Conservation (phyloP, 2,329 filamentous ascomycete genomes). For the Fusarium compactum region DNA sequence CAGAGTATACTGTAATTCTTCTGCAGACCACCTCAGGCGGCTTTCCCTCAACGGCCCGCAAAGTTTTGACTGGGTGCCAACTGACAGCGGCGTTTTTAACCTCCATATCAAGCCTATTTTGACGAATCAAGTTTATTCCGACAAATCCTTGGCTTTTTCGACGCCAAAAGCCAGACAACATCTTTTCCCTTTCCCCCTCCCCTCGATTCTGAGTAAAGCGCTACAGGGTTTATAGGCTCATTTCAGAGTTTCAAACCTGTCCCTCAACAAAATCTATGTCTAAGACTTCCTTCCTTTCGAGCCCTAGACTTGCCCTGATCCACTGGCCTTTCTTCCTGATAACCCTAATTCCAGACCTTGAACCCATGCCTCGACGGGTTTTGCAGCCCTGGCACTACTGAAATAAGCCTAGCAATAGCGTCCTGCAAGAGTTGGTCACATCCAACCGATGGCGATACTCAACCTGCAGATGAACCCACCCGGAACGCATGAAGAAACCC, state of each 20-base stretch:
- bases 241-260: not conserved
- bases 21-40: conserved; percentile 13
- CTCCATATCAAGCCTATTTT: conserved; percentile 7
- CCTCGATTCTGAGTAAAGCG: conserved; percentile 1
- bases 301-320: conserved; percentile 35
- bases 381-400: conserved; percentile 29
- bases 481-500: conserved; percentile 36
- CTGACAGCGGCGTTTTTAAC: conserved; percentile 32
- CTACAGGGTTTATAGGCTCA: not conserved
- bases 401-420: conserved; percentile 36
- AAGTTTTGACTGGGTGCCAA: conserved; percentile 36
- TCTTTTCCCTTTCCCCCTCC: conserved; percentile 18
- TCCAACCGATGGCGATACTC: conserved; percentile 37
- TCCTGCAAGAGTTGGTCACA: conserved; percentile 29
- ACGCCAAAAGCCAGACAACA: conserved; percentile 10
- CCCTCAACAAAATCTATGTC: conserved; percentile 13
- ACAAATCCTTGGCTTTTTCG: conserved; percentile 10
- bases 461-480: conserved; percentile 36
- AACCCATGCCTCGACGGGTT: conserved; percentile 17
- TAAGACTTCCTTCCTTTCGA: conserved; percentile 13
- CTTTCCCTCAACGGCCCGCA: conserved; percentile 34
- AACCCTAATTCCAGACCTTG: conserved; percentile 39
- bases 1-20: not conserved
- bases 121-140: conserved; percentile 35
- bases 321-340: conserved; percentile 23